Evolutionary conservation across 2,329 filamentous ascomycete species (phyloP), one percentile per base, ranked within the genome.

Genomic region (Clathrospora elynae): DNA sequence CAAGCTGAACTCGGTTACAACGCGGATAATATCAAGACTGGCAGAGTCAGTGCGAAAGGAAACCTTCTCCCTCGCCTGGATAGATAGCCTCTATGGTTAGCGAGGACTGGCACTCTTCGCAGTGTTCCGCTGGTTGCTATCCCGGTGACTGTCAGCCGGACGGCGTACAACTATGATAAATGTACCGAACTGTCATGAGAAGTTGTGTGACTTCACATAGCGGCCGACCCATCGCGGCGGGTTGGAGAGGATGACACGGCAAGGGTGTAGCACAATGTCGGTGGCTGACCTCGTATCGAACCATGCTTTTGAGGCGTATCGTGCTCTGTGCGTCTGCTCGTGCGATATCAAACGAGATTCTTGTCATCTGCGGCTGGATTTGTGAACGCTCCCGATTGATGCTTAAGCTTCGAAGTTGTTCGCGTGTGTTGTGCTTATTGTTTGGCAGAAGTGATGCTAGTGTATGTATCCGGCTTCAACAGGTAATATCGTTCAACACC

Each of bases 251-350:
- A 35, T 37, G 41, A 46, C 42, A 23, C 38, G 23, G 29, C 23
- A 24, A 20, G 23, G n/a, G 31, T 22, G 18, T 35, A 37, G 22
- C 33, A 36, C 28, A 20, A 43, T 37, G 36, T 44, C 33, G 34
- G 40, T 39, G 47, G 47, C 47, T 47, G 38, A 32, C 16, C 13
- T 25, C 32, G 23, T 17, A 30, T 16, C 18, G 17, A 57, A 51
- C 49, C 47, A 52, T n/a, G n/a, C 56, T 52, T 57, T 59, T 48
- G 62, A 59, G 55, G 51, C 51, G 47, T 45, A 46, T 45, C 49
- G 52, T 48, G 36, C 38, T 22, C 13, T 18, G 23, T 17, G 32
- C 17, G 35, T 37, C 16, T 23, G 35, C 23, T 29, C 18, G 38
- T n/a, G 12, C 24, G 22, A 20, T 16, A 29, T 19, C n/a, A 13